Evolutionary conservation across 1,139 yeast genomes (phyloP), one percentile per base, ranked within the genome.

Genomic region (Suhomyces chickasaworum): DNA sequence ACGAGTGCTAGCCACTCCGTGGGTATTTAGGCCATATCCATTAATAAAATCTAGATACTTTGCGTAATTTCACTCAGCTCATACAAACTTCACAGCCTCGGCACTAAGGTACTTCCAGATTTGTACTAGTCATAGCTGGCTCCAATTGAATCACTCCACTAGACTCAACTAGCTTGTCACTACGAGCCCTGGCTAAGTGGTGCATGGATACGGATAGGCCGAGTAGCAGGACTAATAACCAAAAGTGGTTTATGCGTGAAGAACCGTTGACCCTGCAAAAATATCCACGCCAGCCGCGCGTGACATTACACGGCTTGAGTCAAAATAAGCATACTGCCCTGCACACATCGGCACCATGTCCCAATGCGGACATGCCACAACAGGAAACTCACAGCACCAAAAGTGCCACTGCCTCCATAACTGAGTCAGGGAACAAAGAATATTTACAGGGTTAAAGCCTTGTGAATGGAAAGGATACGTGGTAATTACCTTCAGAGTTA

Each of bases 251-350:
- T 29, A 35, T 25, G 37, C 22, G 32, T 31, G 45, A 9, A 27
- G 42, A 38, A 40, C 46, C 46, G 46, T 43, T 43, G 42, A 29
- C 46, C 46, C 45, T 42, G 45, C 39, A 34, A 41, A 41, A 21
- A 13, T 22, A 17, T 18, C 30, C 27, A 15, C 37, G 32, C 40
- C 39, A 38, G 46, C 46, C 42, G 46, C 41, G 39, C 37, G 41
- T 20, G 31, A 42, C 39, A 42, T n/a, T n/a, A 39, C 36, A 38
- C 36, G 35, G 41, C 41, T 31, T 15, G 30, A 37, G 31, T 16
- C 16, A 13, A 13, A 13, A 22, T 16, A 21, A 22, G 29, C 37
- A 22, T 10, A 15, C 7, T 33, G 25, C 22, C 25, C 37, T 20
- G 25, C 37, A n/a, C 37, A 22, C 8, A 15, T 18, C 37, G 37